Evolutionary conservation across 306 rosid species (phyloP).

Genomic region (Sophora flavescens): DNA sequence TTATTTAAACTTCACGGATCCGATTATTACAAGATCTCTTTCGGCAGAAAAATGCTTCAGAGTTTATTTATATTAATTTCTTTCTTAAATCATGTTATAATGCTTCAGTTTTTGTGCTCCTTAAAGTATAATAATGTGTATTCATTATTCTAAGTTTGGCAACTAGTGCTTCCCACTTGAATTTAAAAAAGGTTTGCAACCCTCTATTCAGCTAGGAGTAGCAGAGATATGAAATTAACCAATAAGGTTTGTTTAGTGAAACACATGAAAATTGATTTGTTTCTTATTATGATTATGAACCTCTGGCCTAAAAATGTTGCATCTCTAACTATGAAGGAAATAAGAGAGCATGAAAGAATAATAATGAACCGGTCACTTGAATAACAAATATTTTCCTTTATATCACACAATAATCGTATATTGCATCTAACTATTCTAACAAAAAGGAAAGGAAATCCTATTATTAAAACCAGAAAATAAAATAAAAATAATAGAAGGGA

Average conservation of each 20-base stretch:
- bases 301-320: background rate
- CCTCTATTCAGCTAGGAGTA: slow-evolving; percentile 1
- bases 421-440: background rate
- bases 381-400: slow-evolving; percentile 21
- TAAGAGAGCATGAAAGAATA: background rate
- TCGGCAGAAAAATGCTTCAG: background rate
- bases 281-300: background rate
- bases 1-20: background rate
- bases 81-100: background rate
- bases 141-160: background rate
- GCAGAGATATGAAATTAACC: background rate
- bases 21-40: background rate
- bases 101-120: background rate
- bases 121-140: background rate
- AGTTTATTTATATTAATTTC: background rate
- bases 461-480: background rate
- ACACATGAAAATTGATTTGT: background rate
- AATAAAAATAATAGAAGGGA: too few relatives aligned
- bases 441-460: background rate
- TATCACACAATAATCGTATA: background rate
- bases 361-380: background rate
- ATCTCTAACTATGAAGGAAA: slow-evolving; percentile 1
- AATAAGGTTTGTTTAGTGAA: background rate
- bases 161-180: background rate
- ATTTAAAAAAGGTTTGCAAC: background rate